Percentiles rank a stretch among this genome's conserved stretches.
Conservation (phyloP, 2,329 filamentous ascomycete species). For the Neoscytalidium dimidiatum region DNA sequence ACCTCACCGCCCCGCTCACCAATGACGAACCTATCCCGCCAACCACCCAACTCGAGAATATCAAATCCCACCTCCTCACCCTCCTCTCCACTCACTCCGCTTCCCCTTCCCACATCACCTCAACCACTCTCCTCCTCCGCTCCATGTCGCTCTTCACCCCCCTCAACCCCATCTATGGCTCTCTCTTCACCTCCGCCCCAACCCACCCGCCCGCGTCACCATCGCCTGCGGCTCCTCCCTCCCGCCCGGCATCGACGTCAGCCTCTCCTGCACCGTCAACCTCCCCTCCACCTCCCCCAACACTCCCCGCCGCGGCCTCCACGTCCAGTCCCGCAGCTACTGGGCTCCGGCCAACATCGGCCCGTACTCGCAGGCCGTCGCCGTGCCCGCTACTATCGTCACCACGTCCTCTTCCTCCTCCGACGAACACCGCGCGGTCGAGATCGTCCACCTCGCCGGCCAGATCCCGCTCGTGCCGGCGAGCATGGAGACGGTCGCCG, state of each 20-base stretch:
- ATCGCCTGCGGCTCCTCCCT: conserved; percentile 73
- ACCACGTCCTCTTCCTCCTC: conserved; percentile 15
- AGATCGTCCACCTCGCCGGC: conserved; percentile 72
- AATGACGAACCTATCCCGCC: conserved; percentile 13
- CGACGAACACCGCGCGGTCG: background rate
- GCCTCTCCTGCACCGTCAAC: conserved; percentile 54
- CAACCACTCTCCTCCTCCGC: conserved; percentile 68
- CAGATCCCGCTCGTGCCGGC: conserved; percentile 87
- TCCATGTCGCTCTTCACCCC: conserved; percentile 76
- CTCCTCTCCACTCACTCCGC: conserved; percentile 31
- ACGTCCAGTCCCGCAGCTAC: conserved; percentile 92
- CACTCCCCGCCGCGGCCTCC: conserved; percentile 58
- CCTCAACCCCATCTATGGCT: conserved; percentile 75
- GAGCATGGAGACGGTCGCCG: conserved; percentile 64
- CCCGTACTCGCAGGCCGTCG: conserved; percentile 89
- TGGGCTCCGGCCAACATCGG: conserved; percentile 99
- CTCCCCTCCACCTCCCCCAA: conserved; percentile 21
- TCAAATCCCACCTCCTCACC: conserved; percentile 39
- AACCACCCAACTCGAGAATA: conserved; percentile 38
- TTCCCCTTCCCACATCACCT: conserved; percentile 32
- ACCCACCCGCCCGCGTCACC: conserved; percentile 83
- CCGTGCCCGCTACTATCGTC: conserved; percentile 55
- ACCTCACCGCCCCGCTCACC: conserved; percentile 24
- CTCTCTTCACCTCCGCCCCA: conserved; percentile 67
- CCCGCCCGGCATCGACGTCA: conserved; percentile 60